Base-by-base conservation (phyloP, 306 rosid species). In the Rubus parviflorus region DNA sequence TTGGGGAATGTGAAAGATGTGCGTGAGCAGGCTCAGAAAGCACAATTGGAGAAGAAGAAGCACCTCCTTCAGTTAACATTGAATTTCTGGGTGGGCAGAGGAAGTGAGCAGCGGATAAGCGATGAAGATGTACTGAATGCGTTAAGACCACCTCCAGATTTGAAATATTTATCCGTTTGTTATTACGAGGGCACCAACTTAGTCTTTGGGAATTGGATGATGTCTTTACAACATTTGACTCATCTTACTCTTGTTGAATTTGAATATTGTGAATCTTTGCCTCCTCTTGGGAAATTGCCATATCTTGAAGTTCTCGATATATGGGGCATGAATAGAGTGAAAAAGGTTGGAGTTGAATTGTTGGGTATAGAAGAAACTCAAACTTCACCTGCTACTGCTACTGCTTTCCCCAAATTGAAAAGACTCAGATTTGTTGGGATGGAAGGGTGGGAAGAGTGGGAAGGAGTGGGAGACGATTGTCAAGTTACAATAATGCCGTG, bases 261-360 rank as follows among this genome's bases (percentile, higher is more conserved):
- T 16, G 22, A 2, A 5, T 17, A 5, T 1, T 16, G 20, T 52
- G 58, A 52, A 1, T 17, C 22, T 52, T 52, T 52, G 22, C 58
- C 58, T 52, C 22, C 22, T 52, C 58, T 52, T 1, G 11, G 58
- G 58, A 52, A 22, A 52, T 52, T 52, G 23, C 58, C 5, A 6
- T 52, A 8, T 1, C 57, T 51, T 51, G 57, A 15, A 49, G 54
- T 49, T 49, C n/a, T 49, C 35, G 1, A 4, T 0, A 49, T 49
- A 15, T 2, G n/a, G 7, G 5, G 1, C 2, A 30, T 30, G 35
- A 0, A 0, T 0, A 5, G 35, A 0, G 54, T 49, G n/a, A 0
- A 51, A 51, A 51, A 30, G 35, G 35, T 30, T 30, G 35, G 35
- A 30, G 35, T 30, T 30, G 35, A 30, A 30, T 30, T 30, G 35